These are phyloP conservation scores for Paxillus involutus DNA, from an alignment of 768 basidiomycete species.

Conservation along the genomic window DNA sequence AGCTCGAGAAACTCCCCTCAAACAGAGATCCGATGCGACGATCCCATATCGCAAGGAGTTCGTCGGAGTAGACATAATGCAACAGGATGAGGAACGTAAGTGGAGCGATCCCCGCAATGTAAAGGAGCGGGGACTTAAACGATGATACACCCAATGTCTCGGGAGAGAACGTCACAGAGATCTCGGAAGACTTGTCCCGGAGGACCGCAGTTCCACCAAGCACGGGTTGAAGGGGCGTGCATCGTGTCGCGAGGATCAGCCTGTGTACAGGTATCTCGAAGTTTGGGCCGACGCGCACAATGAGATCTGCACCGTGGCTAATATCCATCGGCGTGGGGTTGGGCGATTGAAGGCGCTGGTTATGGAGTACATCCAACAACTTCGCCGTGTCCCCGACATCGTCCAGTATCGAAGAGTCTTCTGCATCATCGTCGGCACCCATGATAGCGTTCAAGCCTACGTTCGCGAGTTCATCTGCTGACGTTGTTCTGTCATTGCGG, in stretches of 20 bases:
- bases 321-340: constrained; percentile 11
- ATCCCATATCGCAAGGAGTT: constrained; percentile 84
- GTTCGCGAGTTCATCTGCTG: neutral
- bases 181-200: constrained; percentile 26
- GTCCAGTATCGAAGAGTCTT: constrained; percentile 34
- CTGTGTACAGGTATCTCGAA: constrained; percentile 61
- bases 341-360: neutral
- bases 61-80: constrained; percentile 87
- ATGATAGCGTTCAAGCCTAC: neutral
- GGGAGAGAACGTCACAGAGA: constrained; percentile 31
- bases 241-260: constrained; percentile 65
- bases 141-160: neutral
- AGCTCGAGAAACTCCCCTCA: constrained; percentile 34
- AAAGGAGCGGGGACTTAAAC: constrained; percentile 8
- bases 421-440: constrained; percentile 36
- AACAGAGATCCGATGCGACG: constrained; percentile 53
- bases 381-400: constrained; percentile 36
- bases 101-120: constrained; percentile 56
- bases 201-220: constrained; percentile 36
- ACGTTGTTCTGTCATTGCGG: neutral
- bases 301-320: constrained; percentile 62
- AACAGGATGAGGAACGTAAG: constrained; percentile 74
- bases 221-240: constrained; percentile 40
- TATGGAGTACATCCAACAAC: constrained; percentile 14
- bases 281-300: constrained; percentile 46